phyloP scores from a whole-genome alignment of 257 asterid species.

The Parsonsia alboflavescens region DNA sequence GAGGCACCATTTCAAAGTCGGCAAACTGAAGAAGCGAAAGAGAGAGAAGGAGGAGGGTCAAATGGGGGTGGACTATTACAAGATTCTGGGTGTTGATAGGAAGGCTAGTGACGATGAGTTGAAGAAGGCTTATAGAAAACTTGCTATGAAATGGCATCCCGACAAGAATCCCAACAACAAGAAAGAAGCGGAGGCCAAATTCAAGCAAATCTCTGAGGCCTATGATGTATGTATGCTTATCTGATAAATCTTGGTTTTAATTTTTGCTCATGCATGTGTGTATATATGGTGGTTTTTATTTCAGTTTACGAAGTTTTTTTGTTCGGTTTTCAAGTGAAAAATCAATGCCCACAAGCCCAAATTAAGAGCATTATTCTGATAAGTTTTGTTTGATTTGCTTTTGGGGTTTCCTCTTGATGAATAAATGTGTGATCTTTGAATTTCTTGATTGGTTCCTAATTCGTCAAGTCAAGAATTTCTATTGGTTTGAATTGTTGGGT shows the following conservation, averaged over 20 bases:
- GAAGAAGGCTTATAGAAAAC: conserved; percentile 43
- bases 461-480: not conserved
- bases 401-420: not conserved
- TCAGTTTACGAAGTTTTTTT: not conserved
- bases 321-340: not conserved
- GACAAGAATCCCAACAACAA: conserved; percentile 41
- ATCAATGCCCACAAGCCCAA: not conserved
- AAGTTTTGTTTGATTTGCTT: not conserved
- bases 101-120: conserved; percentile 34
- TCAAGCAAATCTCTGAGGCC: conserved; percentile 46
- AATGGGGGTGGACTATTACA: conserved; percentile 44
- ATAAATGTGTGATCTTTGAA: not conserved
- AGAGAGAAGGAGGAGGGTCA: conserved; percentile 14
- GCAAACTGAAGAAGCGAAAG: conserved; percentile 27
- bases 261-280: not conserved
- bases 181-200: conserved; percentile 40
- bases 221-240: conserved; percentile 25
- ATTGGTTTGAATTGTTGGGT: not conserved
- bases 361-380: not conserved
- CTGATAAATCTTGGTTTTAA: not conserved
- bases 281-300: not conserved
- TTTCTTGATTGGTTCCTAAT: not conserved
- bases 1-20: not conserved
- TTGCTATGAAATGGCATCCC: conserved; percentile 49
- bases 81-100: conserved; percentile 33